phyloP scores from a whole-genome alignment of 1,284 basidiomycete genomes.

The Cryptococcus sp. region DNA sequence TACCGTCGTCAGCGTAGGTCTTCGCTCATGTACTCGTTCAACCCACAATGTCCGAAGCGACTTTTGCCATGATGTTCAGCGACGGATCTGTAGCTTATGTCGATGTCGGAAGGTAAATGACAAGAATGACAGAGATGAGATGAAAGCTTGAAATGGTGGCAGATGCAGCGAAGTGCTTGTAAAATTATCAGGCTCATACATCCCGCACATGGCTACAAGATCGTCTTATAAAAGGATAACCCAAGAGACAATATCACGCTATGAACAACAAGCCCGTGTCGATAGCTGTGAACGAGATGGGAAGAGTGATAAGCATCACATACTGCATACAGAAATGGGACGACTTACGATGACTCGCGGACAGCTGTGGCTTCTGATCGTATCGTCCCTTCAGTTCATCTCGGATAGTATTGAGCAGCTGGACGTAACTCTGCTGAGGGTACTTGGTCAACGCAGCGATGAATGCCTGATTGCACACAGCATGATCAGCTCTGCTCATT shows the following conservation, averaged over 20 bases:
- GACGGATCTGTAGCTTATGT: no score
- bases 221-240: background rate
- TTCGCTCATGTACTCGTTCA: background rate
- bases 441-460: conserved; percentile 65
- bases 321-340: background rate
- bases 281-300: conserved; percentile 27
- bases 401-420: conserved; percentile 71
- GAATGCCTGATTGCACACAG: conserved; percentile 64
- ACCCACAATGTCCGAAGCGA: conserved; percentile 42
- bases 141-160: no score
- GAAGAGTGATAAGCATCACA: conserved; percentile 4
- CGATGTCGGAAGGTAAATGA: no score
- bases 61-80: conserved; percentile 25
- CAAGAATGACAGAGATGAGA: no score
- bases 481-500: background rate
- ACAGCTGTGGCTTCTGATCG: conserved; percentile 78
- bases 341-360: conserved; percentile 47
- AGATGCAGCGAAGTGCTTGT: no score
- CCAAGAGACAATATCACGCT: background rate
- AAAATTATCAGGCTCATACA: conserved; percentile 2
- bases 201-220: background rate
- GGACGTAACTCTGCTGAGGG: conserved; percentile 75
- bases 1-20: conserved; percentile 4
- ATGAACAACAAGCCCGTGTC: conserved; percentile 41
- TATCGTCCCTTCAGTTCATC: conserved; percentile 64